These are phyloP conservation scores for Ophiocordyceps camponoti-rufipedis DNA, from an alignment of 2,329 filamentous ascomycete species.

Conservation along the genomic window DNA sequence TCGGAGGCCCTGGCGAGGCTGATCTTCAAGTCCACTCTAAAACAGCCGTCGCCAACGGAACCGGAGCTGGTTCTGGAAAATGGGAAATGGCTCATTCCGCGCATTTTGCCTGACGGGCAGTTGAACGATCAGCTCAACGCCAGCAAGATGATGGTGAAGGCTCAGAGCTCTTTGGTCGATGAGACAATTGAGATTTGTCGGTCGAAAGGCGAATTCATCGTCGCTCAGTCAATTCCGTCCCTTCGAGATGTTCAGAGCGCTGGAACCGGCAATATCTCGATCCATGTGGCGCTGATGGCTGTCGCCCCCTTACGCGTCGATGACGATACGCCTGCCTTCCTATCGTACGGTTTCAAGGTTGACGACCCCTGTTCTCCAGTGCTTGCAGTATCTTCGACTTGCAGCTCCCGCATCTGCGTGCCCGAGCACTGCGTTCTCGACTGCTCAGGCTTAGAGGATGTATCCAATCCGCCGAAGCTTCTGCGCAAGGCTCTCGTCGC, in stretches of 20 bases:
- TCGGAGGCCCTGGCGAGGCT: background rate
- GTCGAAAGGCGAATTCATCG: background rate
- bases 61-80: background rate
- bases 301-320: background rate
- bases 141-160: background rate
- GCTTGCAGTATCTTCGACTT: background rate
- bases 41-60: background rate
- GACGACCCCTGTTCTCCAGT: background rate
- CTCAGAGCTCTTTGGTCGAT: background rate
- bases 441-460: background rate
- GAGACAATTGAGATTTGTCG: background rate
- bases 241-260: background rate
- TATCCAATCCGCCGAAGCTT: background rate
- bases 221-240: background rate
- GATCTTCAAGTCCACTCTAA: background rate
- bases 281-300: background rate
- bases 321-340: background rate
- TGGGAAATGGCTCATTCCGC: background rate
- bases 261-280: background rate
- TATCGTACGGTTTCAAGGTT: background rate
- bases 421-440: background rate
- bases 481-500: background rate
- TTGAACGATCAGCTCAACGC: slow-evolving; percentile 1
- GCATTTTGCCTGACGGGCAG: background rate
- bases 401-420: background rate